Evolutionary conservation across 148 eudicot genomes (phyloP), one percentile per base, ranked within the genome.

Genomic region (Diospyros lotus): DNA sequence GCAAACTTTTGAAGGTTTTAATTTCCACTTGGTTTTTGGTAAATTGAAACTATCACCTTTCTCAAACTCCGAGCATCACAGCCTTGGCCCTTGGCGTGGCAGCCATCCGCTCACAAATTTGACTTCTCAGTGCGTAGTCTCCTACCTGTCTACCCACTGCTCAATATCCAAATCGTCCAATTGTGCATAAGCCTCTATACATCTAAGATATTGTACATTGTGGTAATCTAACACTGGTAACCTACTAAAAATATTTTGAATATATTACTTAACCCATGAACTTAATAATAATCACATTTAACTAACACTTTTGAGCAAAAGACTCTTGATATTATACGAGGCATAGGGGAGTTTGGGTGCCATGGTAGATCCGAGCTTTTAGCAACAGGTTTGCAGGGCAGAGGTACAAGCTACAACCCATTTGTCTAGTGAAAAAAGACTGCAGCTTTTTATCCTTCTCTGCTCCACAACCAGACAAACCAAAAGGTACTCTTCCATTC

Each of bases 311-410:
- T 28, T 28, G 28, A 28, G 28, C 28, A 28, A 28, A 28, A 28
- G 28, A 28, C 28, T 28, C 28, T 0, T 28, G 28, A 28, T 28
- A 28, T 28, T 28, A 28, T 28, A 28, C 0, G 28, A 28, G 28
- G 28, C 28, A 28, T 28, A 0, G 65, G 52, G 75, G 46, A 74
- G 69, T n/a, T 64, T 44, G 79, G 76, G 71, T 48, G 53, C 66
- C 66, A 77, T 76, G 81, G 83, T 77, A 85, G 77, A 85, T 76
- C 82, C 81, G 73, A 81, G 76, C 85, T 80, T 89, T 87, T 77
- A 80, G 82, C 85, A 83, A 85, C 86, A 69, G 79, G 68, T 63
- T 8, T 69, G 84, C 78, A 81, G 83, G 78, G 77, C 82, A 85
- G 77, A 89, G 88, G 86, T 80, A 82, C 80, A 76, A 61, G 70